phyloP scores from a whole-genome alignment of 2,329 filamentous ascomycete species.

The Hypoxylon sp. region DNA sequence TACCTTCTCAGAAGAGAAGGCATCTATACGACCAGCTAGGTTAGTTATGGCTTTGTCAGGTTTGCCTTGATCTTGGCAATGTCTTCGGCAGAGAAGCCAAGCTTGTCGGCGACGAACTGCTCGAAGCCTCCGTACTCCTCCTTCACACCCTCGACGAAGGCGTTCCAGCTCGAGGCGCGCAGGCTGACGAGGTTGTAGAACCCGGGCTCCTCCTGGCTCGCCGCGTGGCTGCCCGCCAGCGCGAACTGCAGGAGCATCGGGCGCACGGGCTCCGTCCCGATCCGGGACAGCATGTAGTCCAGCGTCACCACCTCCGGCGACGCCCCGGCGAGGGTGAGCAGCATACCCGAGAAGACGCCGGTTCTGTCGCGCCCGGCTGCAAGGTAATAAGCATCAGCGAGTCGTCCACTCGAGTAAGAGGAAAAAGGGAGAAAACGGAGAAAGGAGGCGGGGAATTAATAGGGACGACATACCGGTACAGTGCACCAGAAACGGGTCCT shows the following conservation, averaged over 20 bases:
- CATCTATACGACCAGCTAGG: no score
- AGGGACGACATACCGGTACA: conserved; percentile 58
- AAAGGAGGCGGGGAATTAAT: no score
- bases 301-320: conserved; percentile 51
- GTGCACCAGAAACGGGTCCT: conserved; percentile 59
- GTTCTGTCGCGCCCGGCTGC: conserved; percentile 63
- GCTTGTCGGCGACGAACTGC: conserved; percentile 53
- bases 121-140: conserved; percentile 58
- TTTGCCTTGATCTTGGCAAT: conserved; percentile 57
- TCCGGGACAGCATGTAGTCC: conserved; percentile 63
- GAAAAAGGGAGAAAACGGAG: no score
- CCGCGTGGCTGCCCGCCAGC: conserved; percentile 48
- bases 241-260: conserved; percentile 56
- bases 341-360: conserved; percentile 58
- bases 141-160: conserved; percentile 54
- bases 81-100: conserved; percentile 58
- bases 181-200: conserved; percentile 58
- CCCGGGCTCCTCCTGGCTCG: conserved; percentile 53
- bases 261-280: conserved; percentile 61
- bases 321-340: conserved; percentile 60
- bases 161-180: conserved; percentile 54
- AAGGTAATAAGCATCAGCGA: conserved; percentile 1
- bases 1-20: no score
- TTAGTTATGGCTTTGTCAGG: conserved; percentile 43
- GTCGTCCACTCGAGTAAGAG: neutral